Base-by-base conservation (phyloP, 805 yeast genomes). In the Candida ovalis region DNA sequence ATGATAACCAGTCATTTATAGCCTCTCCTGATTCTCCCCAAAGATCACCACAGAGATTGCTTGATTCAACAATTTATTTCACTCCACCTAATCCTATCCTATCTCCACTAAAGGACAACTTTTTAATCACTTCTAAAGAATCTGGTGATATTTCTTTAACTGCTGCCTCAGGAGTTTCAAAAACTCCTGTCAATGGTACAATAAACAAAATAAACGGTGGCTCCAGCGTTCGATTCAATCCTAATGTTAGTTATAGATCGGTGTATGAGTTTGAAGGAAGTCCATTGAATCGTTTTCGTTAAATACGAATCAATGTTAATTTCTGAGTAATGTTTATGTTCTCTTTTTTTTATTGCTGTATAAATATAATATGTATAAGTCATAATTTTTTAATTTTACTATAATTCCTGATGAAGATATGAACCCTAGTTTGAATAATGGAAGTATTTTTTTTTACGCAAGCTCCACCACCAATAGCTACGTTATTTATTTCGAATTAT, bases 151-250 rank as follows among this genome's bases (percentile, higher is more conserved):
- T 15, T 15, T 21, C 21, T 12, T 37, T 24, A 19, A 6, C 15
- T 24, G 13, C 23, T 13, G 28, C 27, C 5, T 39, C 41, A 15
- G 41, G 28, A 5, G 38, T 39, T 7, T 23, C 28, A 3, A 39
- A 39, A 30, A 39, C 41, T 15, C 41, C 41, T 8, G 15, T 8
- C 5, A 39, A 24, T n/a, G 36, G 36, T 2, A 17, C 24, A 12
- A 19, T n/a, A 17, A 30, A 3, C 12, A 28, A 25, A 10, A 17
- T 33, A 13, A 22, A 19, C 4, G 17, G 13, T 13, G 52, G 57
- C 3, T 51, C 61, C 4, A 56, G 57, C 22, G 68, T 64, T 10
- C 52, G 68, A 21, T 64, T 64, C 42, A 56, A 64, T 47, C 63
- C 66, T 7, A 63, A 63, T 49, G 59, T 62, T 2, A 62, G 62